These are phyloP conservation scores for Populus tremula DNA, from an alignment of 345 rosid species.

Conservation along the genomic window DNA sequence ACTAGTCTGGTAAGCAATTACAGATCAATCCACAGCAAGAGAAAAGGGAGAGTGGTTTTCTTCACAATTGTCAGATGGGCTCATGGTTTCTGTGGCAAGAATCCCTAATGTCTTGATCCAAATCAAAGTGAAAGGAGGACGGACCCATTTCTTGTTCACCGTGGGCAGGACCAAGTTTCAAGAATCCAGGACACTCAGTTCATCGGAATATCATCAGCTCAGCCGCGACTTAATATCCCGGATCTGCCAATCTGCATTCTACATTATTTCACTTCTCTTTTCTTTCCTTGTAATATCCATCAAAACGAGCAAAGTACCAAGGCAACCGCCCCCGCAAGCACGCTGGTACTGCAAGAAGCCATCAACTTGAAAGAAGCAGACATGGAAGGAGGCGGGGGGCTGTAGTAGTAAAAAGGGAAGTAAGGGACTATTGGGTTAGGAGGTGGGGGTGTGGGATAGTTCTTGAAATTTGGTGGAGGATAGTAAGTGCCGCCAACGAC, in stretches of 20 bases:
- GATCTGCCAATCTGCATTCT: slow-evolving; percentile 45
- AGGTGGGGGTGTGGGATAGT: slow-evolving; percentile 67
- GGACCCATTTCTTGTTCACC: background rate
- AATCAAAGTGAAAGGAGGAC: background rate
- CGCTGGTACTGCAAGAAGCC: background rate
- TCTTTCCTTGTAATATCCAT: background rate
- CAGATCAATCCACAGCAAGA: background rate
- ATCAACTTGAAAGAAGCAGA: slow-evolving; percentile 10
- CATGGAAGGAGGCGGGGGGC: slow-evolving; percentile 52
- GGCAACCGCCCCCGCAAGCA: slow-evolving; percentile 14
- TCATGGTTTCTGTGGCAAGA: background rate
- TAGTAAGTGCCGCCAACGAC: slow-evolving; percentile 39
- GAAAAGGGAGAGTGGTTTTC: background rate
- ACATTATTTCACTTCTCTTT: slow-evolving; percentile 29
- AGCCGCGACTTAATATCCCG: slow-evolving; percentile 11
- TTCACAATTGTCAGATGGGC: background rate
- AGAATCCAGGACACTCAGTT: background rate
- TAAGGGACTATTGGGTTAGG: slow-evolving; percentile 99
- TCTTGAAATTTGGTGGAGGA: slow-evolving; percentile 52
- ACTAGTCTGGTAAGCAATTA: background rate
- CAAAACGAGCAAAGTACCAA: slow-evolving; percentile 29
- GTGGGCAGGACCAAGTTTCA: background rate
- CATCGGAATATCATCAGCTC: background rate
- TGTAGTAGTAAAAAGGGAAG: slow-evolving; percentile 80
- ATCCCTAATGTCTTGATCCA: background rate